Conservation (phyloP, 2,329 filamentous ascomycete species). For the Chaetomiaceae sp. region DNA sequence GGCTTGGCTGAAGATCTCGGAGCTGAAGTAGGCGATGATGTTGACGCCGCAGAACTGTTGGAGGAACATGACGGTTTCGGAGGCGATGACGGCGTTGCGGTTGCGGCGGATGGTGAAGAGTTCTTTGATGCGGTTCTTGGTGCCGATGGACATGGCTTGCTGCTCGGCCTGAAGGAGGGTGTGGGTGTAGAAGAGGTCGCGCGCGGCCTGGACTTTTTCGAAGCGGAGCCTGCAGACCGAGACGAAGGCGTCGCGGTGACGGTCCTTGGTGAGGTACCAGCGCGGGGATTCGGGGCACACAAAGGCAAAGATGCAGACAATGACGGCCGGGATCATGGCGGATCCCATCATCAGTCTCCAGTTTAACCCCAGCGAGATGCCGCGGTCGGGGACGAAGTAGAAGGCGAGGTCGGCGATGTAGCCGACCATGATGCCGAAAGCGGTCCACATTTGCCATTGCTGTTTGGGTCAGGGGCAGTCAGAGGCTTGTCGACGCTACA, state of each 20-base stretch:
- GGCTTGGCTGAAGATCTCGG: slow-evolving; percentile 55
- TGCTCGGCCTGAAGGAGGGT: slow-evolving; percentile 54
- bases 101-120: slow-evolving; percentile 58
- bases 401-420: slow-evolving; percentile 59
- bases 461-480: background rate
- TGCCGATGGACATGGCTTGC: slow-evolving; percentile 43
- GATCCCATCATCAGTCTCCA: slow-evolving; percentile 69
- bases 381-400: slow-evolving; percentile 49
- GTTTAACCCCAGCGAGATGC: slow-evolving; percentile 50
- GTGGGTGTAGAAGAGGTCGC: slow-evolving; percentile 54
- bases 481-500: background rate
- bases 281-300: slow-evolving; percentile 45
- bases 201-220: slow-evolving; percentile 49
- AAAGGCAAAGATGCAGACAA: slow-evolving; percentile 49
- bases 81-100: slow-evolving; percentile 55
- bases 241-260: slow-evolving; percentile 43
- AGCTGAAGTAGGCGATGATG: slow-evolving; percentile 56
- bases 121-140: slow-evolving; percentile 47
- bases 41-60: slow-evolving; percentile 51
- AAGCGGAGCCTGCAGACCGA: slow-evolving; percentile 44
- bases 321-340: slow-evolving; percentile 56
- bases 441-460: slow-evolving; percentile 43
- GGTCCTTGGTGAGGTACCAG: slow-evolving; percentile 46
- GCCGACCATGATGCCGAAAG: slow-evolving; percentile 49
- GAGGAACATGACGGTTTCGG: slow-evolving; percentile 62